Conservation (phyloP, 2,329 filamentous ascomycete genomes). For the Coniella lustricola region DNA sequence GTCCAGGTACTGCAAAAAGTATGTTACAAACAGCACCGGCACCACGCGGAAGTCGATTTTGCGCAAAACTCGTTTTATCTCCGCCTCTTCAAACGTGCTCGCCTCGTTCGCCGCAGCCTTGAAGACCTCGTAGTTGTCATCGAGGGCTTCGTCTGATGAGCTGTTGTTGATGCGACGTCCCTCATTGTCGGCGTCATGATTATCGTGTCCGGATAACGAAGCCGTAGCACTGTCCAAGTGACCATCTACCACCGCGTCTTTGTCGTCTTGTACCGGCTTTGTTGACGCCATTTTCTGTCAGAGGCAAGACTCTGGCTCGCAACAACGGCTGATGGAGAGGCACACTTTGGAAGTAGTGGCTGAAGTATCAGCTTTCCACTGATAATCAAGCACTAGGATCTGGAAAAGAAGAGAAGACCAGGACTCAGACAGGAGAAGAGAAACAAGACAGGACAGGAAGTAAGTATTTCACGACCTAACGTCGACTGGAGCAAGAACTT, state of each 20-base stretch:
- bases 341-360: too few relatives aligned
- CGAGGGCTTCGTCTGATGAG: conserved; percentile 19
- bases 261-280: conserved; percentile 2
- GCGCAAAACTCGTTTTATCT: conserved; percentile 24
- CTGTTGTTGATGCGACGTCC: conserved; percentile 15
- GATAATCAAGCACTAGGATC: too few relatives aligned
- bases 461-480: too few relatives aligned
- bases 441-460: too few relatives aligned
- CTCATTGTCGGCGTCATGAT: too few relatives aligned
- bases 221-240: not conserved
- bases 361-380: too few relatives aligned
- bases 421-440: too few relatives aligned
- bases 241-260: not conserved
- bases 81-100: conserved; percentile 19
- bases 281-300: conserved; percentile 5
- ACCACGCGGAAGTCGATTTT: conserved; percentile 27
- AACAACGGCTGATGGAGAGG: too few relatives aligned
- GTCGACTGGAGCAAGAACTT: not conserved
- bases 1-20: conserved; percentile 28
- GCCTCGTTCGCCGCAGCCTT: conserved; percentile 18
- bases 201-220: not conserved
- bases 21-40: conserved; percentile 26
- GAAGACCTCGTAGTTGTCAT: conserved; percentile 28
- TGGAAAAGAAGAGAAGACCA: too few relatives aligned
- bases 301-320: too few relatives aligned